Percentiles rank a stretch among this genome's conserved stretches.
These are phyloP conservation scores for Trifolium pratense DNA, from an alignment of 306 rosid genomes.

Conservation along the genomic window DNA sequence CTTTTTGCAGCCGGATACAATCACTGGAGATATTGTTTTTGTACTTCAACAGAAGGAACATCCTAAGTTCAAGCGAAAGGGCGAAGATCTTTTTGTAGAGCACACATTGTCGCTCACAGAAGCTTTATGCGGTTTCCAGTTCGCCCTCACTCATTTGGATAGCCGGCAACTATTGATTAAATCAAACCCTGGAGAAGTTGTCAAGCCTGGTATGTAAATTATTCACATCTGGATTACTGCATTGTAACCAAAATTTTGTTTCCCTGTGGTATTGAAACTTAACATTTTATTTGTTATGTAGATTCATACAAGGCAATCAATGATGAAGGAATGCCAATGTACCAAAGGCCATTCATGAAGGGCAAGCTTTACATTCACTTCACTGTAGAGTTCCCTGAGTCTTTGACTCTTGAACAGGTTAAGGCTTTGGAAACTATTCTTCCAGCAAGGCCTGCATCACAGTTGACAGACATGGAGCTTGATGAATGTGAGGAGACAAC, in stretches of 20 bases:
- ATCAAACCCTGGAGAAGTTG: slow-evolving; percentile 72
- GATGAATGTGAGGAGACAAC: slow-evolving; percentile 96
- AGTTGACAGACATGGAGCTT: slow-evolving; percentile 78
- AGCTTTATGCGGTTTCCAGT: slow-evolving; percentile 79
- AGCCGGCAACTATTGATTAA: slow-evolving; percentile 66
- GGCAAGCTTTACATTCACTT: slow-evolving; percentile 88
- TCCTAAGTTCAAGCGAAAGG: slow-evolving; percentile 76
- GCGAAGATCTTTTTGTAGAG: slow-evolving; percentile 75
- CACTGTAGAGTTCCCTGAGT: slow-evolving; percentile 81
- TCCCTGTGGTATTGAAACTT: neutral
- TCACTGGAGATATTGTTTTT: slow-evolving; percentile 81
- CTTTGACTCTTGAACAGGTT: slow-evolving; percentile 60
- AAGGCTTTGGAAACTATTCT: slow-evolving; percentile 59
- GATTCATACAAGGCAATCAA: slow-evolving; percentile 70
- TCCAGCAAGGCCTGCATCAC: slow-evolving; percentile 59
- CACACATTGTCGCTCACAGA: slow-evolving; percentile 73
- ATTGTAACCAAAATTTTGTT: neutral
- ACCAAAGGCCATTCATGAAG: slow-evolving; percentile 87
- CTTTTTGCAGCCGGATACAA: slow-evolving; percentile 74
- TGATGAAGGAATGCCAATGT: slow-evolving; percentile 91
- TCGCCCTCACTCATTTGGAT: slow-evolving; percentile 69
- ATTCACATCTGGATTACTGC: neutral
- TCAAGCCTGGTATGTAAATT: slow-evolving; percentile 63
- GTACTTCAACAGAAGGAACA: slow-evolving; percentile 81
- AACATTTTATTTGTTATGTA: neutral